Evolutionary conservation across 2,329 filamentous ascomycete genomes (phyloP).

Genomic region (Talaromyces verruculosus): DNA sequence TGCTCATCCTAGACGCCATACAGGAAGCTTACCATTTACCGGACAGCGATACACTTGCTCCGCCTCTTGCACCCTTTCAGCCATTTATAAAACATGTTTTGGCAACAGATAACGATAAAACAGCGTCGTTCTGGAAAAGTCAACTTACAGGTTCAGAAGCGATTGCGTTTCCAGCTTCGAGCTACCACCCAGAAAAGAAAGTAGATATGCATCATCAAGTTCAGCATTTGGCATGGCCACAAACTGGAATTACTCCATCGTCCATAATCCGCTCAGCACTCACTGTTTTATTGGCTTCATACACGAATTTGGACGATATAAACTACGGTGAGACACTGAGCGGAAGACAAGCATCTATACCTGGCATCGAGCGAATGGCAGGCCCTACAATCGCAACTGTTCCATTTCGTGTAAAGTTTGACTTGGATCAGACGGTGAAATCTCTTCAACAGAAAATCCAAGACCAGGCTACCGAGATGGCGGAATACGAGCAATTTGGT

Average conservation of each 20-base stretch:
- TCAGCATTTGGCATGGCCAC: background rate
- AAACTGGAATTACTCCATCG: constrained; percentile 2
- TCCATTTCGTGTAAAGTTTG: constrained; percentile 31
- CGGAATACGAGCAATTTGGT: constrained; percentile 60
- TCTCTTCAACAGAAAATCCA: constrained; percentile 57
- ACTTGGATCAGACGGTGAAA: constrained; percentile 35
- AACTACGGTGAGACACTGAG: constrained; percentile 31
- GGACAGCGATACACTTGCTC: background rate
- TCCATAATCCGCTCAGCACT: constrained; percentile 10
- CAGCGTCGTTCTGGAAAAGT: background rate
- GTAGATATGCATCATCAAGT: constrained; percentile 2
- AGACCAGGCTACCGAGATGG: constrained; percentile 51
- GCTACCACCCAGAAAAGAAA: constrained; percentile 10
- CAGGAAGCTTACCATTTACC: constrained; percentile 1
- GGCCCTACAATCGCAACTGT: constrained; percentile 28
- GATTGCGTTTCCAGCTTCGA: constrained; percentile 1
- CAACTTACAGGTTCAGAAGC: constrained; percentile 11
- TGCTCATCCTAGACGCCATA: constrained; percentile 39
- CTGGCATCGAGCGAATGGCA: constrained; percentile 39
- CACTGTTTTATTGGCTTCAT: constrained; percentile 8
- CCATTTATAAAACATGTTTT: constrained; percentile 40
- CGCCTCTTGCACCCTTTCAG: constrained; percentile 6
- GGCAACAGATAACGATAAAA: constrained; percentile 1
- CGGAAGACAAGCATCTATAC: constrained; percentile 38
- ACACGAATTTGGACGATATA: constrained; percentile 25